phyloP scores from a whole-genome alignment of 73 alveolate species.

The Uronychia setigera region DNA sequence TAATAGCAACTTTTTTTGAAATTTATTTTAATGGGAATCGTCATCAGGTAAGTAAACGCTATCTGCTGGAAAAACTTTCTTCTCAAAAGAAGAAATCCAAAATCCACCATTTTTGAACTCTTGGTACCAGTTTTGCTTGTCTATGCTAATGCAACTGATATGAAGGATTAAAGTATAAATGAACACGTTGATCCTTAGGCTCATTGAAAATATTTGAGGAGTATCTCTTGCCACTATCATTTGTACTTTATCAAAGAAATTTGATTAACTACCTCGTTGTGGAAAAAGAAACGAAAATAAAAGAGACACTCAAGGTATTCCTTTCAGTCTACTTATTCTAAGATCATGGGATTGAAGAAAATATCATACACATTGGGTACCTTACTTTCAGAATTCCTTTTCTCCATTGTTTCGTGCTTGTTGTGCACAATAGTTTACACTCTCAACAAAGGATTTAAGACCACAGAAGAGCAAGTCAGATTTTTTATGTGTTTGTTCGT shows the following conservation, averaged over 20 bases:
- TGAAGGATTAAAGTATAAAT: neutral
- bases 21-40: no score
- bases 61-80: constrained; percentile 24
- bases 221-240: constrained; percentile 2
- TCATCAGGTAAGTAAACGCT: no score
- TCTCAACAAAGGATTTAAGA: neutral
- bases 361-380: constrained; percentile 51
- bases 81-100: constrained; percentile 27
- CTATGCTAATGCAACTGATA: constrained; percentile 13
- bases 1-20: no score
- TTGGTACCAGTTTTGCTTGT: constrained; percentile 43
- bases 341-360: constrained; percentile 67
- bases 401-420: constrained; percentile 22
- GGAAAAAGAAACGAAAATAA: constrained; percentile 72
- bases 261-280: constrained; percentile 10
- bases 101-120: constrained; percentile 50
- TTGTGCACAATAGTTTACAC: neutral
- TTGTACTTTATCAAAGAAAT: neutral
- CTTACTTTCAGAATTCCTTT: constrained; percentile 49
- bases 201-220: neutral
- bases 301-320: constrained; percentile 57
- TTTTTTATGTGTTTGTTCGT: constrained; percentile 40
- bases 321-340: neutral
- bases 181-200: neutral
- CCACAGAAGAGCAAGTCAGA: constrained; percentile 1